Base-by-base conservation (phyloP, 2,329 filamentous ascomycete species). In the Botrytis aclada region DNA sequence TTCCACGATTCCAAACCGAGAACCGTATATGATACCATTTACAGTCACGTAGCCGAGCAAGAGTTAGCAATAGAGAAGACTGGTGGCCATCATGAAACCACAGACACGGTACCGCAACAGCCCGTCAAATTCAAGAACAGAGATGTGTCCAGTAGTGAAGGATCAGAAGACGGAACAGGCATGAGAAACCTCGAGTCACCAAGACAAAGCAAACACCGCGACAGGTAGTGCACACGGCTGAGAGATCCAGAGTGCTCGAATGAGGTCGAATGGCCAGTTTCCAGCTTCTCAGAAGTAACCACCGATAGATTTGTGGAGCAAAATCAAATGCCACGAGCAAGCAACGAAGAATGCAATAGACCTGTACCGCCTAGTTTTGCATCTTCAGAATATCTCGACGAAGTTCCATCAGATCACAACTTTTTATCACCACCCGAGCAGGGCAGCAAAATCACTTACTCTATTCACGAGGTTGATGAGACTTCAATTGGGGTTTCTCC, bases 51-150 rank as follows among this genome's bases (percentile, higher is more conserved):
- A 43, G n/a, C n/a, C 39, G n/a, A n/a, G 16, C 8, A 60, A 22
- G 5, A 60, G 9, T 22, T 22, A 20, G 6, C 32, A 34, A 12
- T 14, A 12, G 20, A 60, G 29, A 34, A 34, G 9, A 22, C 29
- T 60, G 18, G 32, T 12, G 1, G 56, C 9, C 20, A 34, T 34
- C 3, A 18, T 18, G 14, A 29, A 32, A 29, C 7, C 32, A 18
- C 51, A 18, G 51, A 18, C n/a, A 56, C n/a, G 16, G 14, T 29
- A 29, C 14, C n/a, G n/a, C n/a, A 32, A 29, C n/a, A 18, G 14
- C n/a, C 1, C n/a, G 14, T 18, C n/a, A 1, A 29, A 18, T 0
- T 32, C 3, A 18, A 18, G 3, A 29, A 56, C 7, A 56, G 0
- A 56, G 51, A 18, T 29, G n/a, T 56, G n/a, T 18, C 51, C 6